Base-by-base conservation (phyloP, 1,284 basidiomycete species). In the Apiotrichum laibachii region DNA sequence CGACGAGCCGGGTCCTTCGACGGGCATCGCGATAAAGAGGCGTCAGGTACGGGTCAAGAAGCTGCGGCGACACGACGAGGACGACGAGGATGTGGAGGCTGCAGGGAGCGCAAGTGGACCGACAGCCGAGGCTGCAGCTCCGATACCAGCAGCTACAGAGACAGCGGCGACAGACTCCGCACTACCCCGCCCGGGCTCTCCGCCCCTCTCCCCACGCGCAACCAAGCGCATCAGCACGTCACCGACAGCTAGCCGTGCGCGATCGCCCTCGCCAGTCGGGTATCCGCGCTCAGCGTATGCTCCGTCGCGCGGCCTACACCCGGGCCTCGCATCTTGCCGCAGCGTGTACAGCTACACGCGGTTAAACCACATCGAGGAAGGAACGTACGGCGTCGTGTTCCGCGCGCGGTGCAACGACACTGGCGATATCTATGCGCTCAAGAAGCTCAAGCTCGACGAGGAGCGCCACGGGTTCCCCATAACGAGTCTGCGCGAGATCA, bases 381-480 rank as follows among this genome's bases (percentile, higher is more conserved):
- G 96, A 1, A 94, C 94, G 0, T 99, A 99, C 72, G 96, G 96
- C 18, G 86, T 99, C 46, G 96, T 99, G 15, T 99, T 93, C 69
- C 88, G 96, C 21, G 96, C 96, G 9, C 83, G 86, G 63, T 93
- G 97, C 79, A 95, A 92, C 74, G 84, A 90, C 70, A 93, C 93
- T 0, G 91, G 92, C 9, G 92, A 94, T 62, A 89, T 96, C 37
- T 96, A 99, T 15, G 96, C 96, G 11, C 79, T 99, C 63, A 99
- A 99, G 80, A 98, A 96, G 79, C 84, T 99, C 63, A 99, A 99
- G 79, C 85, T 99, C 61, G 94, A 98, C 65, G 91, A 97, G 74
- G 94, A 98, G 80, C 95, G 93, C 76, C 88, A 94, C 63, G 96
- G 96, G 0, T 99, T 99, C 73, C 96, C 96, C 1, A 99, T 99